Base-by-base conservation (phyloP, 768 basidiomycete genomes). In the Cantharellus anzutake region DNA sequence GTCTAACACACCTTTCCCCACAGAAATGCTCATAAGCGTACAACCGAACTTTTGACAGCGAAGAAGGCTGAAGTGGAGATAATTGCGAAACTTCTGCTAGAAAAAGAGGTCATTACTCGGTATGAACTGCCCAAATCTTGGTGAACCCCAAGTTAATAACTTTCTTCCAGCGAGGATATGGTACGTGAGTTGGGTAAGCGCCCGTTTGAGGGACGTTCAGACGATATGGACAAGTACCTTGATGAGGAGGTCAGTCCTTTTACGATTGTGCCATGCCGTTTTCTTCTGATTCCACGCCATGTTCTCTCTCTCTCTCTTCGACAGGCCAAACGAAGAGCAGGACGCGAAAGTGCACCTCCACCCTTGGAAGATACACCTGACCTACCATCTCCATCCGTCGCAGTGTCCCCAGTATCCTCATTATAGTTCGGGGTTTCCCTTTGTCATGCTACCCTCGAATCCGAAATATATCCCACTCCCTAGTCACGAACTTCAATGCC, bases 141-240 rank as follows among this genome's bases (percentile, higher is more conserved):
- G 38, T 37, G 11, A 7, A 42, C 51, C 50, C 11, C 41, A 39
- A 34, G 56, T 60, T 40, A 59, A 57, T 65, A 41, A 39, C 37
- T 56, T 60, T 16, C 51, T 2, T 60, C 57, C 65, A 89, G 88
- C 57, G 86, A 88, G 77, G 86, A 90, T 67, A 92, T 91, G 88
- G 85, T 87, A 62, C 67, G 75, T 44, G 75, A 90, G 16, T 77
- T 91, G 44, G 88, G 89, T 56, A 85, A 84, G 67, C 80, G 88
- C 57, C 87, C 88, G 35, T 91, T 91, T 66, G 71, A 68, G n/a
- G 80, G 80, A 63, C 78, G 79, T 60, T 74, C 79, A 35, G 91
- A 94, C 68, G 90, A 94, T 64, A 96, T 97, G 93, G 92, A 96
- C 73, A 87, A 85, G 68, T 94, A 91, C 86, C 77, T 94, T n/a